phyloP scores from a whole-genome alignment of 2,329 filamentous ascomycete genomes.

The Berkeleyomyces rouxiae region DNA sequence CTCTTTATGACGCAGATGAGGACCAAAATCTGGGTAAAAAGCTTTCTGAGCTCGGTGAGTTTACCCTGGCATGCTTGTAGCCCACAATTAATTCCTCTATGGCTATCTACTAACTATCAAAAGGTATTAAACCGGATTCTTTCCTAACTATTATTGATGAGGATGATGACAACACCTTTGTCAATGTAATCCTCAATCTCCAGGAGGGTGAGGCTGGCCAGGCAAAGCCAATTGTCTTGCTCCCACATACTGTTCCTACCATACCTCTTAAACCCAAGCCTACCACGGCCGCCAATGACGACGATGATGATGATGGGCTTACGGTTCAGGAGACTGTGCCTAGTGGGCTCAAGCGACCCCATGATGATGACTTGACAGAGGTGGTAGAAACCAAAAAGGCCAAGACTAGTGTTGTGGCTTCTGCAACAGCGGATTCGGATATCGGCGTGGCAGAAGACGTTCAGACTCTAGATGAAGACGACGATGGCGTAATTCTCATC shows the following conservation, averaged over 20 bases:
- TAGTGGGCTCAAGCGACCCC: slow-evolving; percentile 28
- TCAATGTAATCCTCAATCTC: slow-evolving; percentile 63
- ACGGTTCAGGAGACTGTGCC: not conserved
- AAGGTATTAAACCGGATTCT: slow-evolving; percentile 51
- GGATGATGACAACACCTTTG: slow-evolving; percentile 54
- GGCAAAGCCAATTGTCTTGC: slow-evolving; percentile 7
- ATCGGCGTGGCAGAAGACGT: slow-evolving; percentile 15
- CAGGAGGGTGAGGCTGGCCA: slow-evolving; percentile 26
- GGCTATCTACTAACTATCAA: slow-evolving; percentile 16
- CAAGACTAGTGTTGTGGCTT: slow-evolving; percentile 20
- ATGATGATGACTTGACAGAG: slow-evolving; percentile 18
- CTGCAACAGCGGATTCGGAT: not conserved
- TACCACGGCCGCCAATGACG: slow-evolving; percentile 22
- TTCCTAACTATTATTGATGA: slow-evolving; percentile 79
- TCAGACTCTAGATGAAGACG: slow-evolving; percentile 17
- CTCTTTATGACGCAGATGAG: slow-evolving; percentile 82
- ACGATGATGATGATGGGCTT: slow-evolving; percentile 23
- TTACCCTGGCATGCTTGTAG: not conserved
- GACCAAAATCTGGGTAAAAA: slow-evolving; percentile 73
- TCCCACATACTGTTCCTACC: slow-evolving; percentile 21
- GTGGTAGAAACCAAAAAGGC: slow-evolving; percentile 31
- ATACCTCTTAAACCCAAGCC: slow-evolving; percentile 38
- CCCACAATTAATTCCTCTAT: not conserved
- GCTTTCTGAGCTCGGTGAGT: slow-evolving; percentile 53
- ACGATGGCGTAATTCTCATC: slow-evolving; percentile 29